Evolutionary conservation across 148 eudicot genomes (phyloP).

Genomic region (Amaranthus palmeri): DNA sequence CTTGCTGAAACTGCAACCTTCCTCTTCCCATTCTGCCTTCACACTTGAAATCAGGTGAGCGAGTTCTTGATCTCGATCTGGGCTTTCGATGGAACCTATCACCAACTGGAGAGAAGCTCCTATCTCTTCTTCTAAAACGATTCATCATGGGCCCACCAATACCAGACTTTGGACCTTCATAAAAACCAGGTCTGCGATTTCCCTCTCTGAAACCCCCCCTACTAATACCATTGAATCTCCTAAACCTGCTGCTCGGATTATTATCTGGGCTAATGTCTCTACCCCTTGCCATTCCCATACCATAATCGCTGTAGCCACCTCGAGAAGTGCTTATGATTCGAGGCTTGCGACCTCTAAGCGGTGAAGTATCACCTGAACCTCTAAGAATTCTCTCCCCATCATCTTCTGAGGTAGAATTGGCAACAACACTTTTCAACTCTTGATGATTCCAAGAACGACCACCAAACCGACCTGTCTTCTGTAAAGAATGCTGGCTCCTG

Average conservation of each 20-base stretch:
- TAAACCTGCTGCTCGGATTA: conserved; percentile 32
- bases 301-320: conserved; percentile 31
- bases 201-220: conserved; percentile 51
- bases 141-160: conserved; percentile 27
- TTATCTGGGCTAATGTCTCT: conserved; percentile 22
- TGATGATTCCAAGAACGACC: conserved; percentile 19
- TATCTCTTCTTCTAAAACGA: conserved; percentile 37
- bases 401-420: conserved; percentile 28
- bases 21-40: conserved; percentile 28
- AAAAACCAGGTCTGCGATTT: conserved; percentile 28
- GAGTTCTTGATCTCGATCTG: conserved; percentile 33
- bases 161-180: conserved; percentile 27
- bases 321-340: conserved; percentile 30
- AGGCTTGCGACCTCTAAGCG: conserved; percentile 25
- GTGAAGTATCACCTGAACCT: conserved; percentile 21
- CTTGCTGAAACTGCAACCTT: conserved; percentile 27
- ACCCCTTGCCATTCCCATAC: conserved; percentile 23
- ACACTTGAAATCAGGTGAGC: conserved; percentile 32
- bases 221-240: conserved; percentile 28
- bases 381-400: conserved; percentile 24
- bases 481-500: conserved; percentile 32
- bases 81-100: conserved; percentile 29
- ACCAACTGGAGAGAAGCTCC: conserved; percentile 42
- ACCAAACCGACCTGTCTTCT: conserved; percentile 22
- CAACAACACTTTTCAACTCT: conserved; percentile 25